phyloP scores from a whole-genome alignment of 352 stramenopile genomes.

The Thraustotheca clavata region DNA sequence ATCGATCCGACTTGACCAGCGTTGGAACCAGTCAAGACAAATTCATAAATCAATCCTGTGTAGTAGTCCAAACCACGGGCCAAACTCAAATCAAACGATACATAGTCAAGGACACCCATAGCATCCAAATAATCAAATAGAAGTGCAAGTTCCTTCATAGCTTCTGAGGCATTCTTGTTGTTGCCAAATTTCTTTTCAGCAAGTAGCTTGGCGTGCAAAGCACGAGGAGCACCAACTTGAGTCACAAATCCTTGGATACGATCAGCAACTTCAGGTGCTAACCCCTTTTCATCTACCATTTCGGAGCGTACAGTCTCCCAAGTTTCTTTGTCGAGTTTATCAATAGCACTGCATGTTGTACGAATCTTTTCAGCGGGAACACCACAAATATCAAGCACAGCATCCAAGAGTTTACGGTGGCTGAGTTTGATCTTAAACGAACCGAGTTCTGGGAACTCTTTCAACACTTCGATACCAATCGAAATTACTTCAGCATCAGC shows the following conservation, averaged over 20 bases:
- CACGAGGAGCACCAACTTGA: constrained; percentile 78
- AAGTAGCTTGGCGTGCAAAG: constrained; percentile 68
- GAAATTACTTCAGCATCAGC: constrained; percentile 95
- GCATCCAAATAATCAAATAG: constrained; percentile 97
- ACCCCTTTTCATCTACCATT: constrained; percentile 97
- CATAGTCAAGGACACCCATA: constrained; percentile 91
- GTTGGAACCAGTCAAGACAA: constrained; percentile 85
- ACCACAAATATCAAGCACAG: constrained; percentile 96
- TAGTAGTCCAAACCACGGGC: constrained; percentile 98
- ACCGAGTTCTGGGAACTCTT: constrained; percentile 78
- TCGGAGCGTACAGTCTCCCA: constrained; percentile 87
- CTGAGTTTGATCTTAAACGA: constrained; percentile 98
- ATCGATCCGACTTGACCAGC: constrained; percentile 95
- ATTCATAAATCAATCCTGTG: constrained; percentile 99
- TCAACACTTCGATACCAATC: constrained; percentile 89
- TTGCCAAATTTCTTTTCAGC: constrained; percentile 85
- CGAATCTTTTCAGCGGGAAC: constrained; percentile 96
- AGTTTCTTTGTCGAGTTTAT: constrained; percentile 98
- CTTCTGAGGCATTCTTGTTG: constrained; percentile 73
- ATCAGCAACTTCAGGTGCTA: constrained; percentile 87
- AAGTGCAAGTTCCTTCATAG: constrained; percentile 89
- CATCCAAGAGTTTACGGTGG: constrained; percentile 94
- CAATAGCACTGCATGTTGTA: constrained; percentile 96
- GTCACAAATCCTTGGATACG: constrained; percentile 93
- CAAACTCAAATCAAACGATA: constrained; percentile 96